Base-by-base conservation (phyloP, 768 basidiomycete species). In the Tubosaeta sp. region DNA sequence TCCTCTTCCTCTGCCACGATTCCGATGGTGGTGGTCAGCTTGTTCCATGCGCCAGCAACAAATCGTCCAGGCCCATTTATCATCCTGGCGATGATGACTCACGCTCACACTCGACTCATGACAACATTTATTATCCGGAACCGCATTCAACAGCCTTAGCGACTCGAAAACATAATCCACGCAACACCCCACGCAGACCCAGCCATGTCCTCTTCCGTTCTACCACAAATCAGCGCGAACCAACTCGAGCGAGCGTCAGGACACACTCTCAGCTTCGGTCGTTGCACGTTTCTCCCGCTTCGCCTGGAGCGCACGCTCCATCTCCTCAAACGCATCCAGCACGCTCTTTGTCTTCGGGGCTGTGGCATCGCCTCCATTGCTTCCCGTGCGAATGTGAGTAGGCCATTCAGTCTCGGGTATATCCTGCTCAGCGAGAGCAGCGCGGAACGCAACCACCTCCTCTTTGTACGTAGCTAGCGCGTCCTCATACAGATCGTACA, bases 401-500 rank as follows among this genome's bases (percentile, higher is more conserved):
- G 92, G 91, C 91, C 92, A 95, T 59, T 83, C 71, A 0, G 61
- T 50, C 56, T 80, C 70, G 6, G 86, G 80, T 38, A 91, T 74
- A 26, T 69, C 65, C 50, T 74, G 66, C 0, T 69, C 63, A 2
- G 62, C 43, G 12, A 94, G 79, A 3, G 80, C 72, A 6, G 67
- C 43, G n/a, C 79, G 76, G 10, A 93, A 67, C 0, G 71, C 54
- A 3, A 61, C 60, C 0, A 92, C 57, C 5, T 83, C 75, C 12
- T 78, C 74, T 25, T 78, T 76, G 71, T 92, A 92, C 12, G 72
- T 74, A 22, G 73, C 72, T 2, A 90, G 66, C 1, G 85, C 79
- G 44, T 92, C 90, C 54, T 88, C 83, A 69, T 93, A 91, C 25
- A 93, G 67, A 59, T 92, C 91, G 69, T 95, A 90, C 8, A 95